Conservation (phyloP, 2,329 filamentous ascomycete genomes). For the Alternaria alternata region DNA sequence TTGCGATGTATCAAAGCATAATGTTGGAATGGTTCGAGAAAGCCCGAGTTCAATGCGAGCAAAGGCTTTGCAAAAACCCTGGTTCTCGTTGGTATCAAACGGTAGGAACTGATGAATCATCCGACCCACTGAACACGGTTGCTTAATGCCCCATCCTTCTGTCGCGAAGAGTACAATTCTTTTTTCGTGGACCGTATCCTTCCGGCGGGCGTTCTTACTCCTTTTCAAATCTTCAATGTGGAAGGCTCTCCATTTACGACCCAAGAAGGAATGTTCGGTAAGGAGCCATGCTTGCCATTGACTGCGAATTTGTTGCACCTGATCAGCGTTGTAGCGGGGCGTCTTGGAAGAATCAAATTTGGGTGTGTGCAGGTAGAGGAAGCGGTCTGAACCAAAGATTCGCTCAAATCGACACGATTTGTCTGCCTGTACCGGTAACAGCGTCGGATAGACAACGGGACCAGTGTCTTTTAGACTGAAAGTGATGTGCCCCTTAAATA, state of each 20-base stretch:
- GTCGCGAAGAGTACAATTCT: constrained; percentile 50
- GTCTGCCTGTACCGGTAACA: constrained; percentile 39
- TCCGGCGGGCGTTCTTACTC: constrained; percentile 34
- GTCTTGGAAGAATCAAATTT: constrained; percentile 28
- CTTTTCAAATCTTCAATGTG: constrained; percentile 49
- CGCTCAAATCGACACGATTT: constrained; percentile 49
- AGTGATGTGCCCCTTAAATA: constrained; percentile 44
- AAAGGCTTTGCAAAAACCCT: constrained; percentile 53
- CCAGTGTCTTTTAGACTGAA: constrained; percentile 25
- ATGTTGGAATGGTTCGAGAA: constrained; percentile 51
- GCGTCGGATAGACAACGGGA: constrained; percentile 36
- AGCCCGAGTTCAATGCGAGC: constrained; percentile 54
- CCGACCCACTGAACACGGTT: constrained; percentile 27
- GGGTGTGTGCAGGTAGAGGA: constrained; percentile 53
- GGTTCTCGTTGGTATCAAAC: constrained; percentile 44
- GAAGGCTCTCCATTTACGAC: constrained; percentile 53
- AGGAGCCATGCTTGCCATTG: constrained; percentile 48
- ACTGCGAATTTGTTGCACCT: constrained; percentile 27
- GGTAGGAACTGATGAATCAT: constrained; percentile 54
- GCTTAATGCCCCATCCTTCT: constrained; percentile 37
- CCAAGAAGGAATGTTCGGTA: constrained; percentile 50
- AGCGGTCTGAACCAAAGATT: constrained; percentile 51
- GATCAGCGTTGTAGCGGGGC: constrained; percentile 12
- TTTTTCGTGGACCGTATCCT: constrained; percentile 24
- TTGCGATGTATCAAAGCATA: constrained; percentile 50